These are phyloP conservation scores for Globisporangium abappressorium DNA, from an alignment of 352 stramenopile genomes.

Conservation along the genomic window DNA sequence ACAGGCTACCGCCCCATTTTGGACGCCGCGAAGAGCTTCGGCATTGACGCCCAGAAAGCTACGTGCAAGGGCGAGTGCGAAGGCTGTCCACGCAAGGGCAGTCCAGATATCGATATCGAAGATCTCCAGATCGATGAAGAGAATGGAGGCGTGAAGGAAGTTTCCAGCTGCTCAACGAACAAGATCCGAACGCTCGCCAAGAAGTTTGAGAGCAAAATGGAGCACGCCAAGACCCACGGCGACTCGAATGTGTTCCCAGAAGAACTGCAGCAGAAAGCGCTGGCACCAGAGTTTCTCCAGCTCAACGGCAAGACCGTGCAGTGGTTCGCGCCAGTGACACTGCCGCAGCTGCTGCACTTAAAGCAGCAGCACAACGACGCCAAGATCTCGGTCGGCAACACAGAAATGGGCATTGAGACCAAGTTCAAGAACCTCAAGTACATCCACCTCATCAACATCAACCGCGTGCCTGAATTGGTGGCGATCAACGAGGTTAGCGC, in stretches of 20 bases:
- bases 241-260: constrained; percentile 40
- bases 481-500: constrained; percentile 34
- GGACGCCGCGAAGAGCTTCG: constrained; percentile 87
- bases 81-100: constrained; percentile 62
- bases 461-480: constrained; percentile 60
- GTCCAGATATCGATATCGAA: constrained; percentile 49
- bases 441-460: constrained; percentile 64
- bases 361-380: constrained; percentile 78
- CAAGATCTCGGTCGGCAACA: constrained; percentile 96
- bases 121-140: constrained; percentile 32
- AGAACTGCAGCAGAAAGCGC: constrained; percentile 58
- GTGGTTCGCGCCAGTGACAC: constrained; percentile 92
- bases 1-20: constrained; percentile 87
- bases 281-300: constrained; percentile 51
- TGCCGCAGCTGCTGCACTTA: constrained; percentile 86
- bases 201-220: constrained; percentile 27
- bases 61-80: constrained; percentile 66
- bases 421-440: constrained; percentile 92
- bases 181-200: constrained; percentile 63
- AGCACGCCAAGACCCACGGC: constrained; percentile 18
- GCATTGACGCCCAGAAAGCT: constrained; percentile 47
- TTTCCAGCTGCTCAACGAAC: constrained; percentile 60
- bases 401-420: constrained; percentile 95
- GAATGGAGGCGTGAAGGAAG: constrained; percentile 27
- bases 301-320: constrained; percentile 74